Base-by-base conservation (phyloP, 2,329 filamentous ascomycete species). In the Trichophyton verrucosum region DNA sequence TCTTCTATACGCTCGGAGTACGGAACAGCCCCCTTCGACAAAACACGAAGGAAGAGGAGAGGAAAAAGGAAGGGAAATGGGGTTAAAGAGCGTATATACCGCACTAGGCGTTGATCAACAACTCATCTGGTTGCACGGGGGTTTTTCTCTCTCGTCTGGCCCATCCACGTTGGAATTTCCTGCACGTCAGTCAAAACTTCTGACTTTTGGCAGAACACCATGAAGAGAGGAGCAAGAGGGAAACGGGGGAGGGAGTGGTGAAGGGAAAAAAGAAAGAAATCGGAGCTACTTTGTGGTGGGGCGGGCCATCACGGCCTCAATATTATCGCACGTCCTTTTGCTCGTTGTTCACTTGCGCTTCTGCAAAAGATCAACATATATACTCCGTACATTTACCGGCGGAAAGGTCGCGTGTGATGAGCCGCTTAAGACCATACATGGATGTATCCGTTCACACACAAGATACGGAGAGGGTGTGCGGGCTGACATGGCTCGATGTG, bases 161-260 rank as follows among this genome's bases (percentile, higher is more conserved):
- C 55, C 55, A 57, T 57, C 55, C 55, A 57, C 55, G 55, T 57
- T 57, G 55, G 49, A 22, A 27, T 15, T n/a, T 27, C 27, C 49
- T 55, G 49, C 49, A 55, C 27, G 49, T 55, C 49, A 55, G 15
- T 30, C 22, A 27, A 6, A 13, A 55, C 8, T 8, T 30, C 22
- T 11, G 11, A 11, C 36, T 9, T 8, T n/a, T 42, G 24, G 24
- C 24, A 55, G 24, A 33, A 24, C 24, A 36, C 9, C 33, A 36
- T 8, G 2, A 33, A 15, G 33, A 2, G 15, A 9, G 27, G n/a
- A 33, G 7, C 33, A 7, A 33, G 49, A 55, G 49, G 15, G 49
- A 53, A 33, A 33, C 5, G n/a, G 27, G 17, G 15, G n/a, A n/a
- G 13, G 17, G 46, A 27, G 5, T 27, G 27, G 27, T 27, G 27